Conservation (phyloP, 176 grass and related monocot species). For the Oryza nivara region DNA sequence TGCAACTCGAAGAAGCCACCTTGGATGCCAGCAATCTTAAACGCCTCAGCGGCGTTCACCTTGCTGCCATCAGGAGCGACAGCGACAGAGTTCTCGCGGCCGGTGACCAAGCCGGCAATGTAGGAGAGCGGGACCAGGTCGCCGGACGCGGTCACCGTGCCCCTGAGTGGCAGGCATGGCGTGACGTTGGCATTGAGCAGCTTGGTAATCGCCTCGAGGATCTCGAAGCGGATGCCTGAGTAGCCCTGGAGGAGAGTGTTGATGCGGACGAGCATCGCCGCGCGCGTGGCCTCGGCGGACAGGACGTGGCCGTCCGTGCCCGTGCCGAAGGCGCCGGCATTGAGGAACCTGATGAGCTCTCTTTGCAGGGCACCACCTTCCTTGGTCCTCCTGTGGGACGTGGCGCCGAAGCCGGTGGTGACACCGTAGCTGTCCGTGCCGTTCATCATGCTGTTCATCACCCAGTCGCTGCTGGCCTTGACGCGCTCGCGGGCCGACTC, state of each 20-base stretch:
- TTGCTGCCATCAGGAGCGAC: slow-evolving; percentile 45
- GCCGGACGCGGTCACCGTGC: slow-evolving; percentile 60
- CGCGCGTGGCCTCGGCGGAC: slow-evolving; percentile 41
- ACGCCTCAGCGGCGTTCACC: slow-evolving; percentile 59
- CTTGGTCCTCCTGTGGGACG: slow-evolving; percentile 59
- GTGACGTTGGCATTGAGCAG: slow-evolving; percentile 57
- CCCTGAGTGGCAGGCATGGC: slow-evolving; percentile 52
- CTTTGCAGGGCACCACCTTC: slow-evolving; percentile 58
- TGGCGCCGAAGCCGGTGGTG: slow-evolving; percentile 68
- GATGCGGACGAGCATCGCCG: slow-evolving; percentile 67
- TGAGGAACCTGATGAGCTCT: slow-evolving; percentile 70
- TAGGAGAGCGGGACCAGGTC: slow-evolving; percentile 65
- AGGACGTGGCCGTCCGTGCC: slow-evolving; percentile 39
- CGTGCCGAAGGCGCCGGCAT: slow-evolving; percentile 54
- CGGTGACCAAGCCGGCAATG: slow-evolving; percentile 54
- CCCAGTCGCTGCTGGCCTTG: slow-evolving; percentile 67
- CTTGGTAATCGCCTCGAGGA: slow-evolving; percentile 55
- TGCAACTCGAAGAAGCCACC: slow-evolving; percentile 68
- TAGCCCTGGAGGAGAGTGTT: slow-evolving; percentile 64
- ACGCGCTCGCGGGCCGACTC: slow-evolving; percentile 49
- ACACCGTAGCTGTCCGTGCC: slow-evolving; percentile 68
- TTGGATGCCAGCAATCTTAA: slow-evolving; percentile 53
- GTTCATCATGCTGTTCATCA: slow-evolving; percentile 62
- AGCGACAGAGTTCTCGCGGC: slow-evolving; percentile 50
- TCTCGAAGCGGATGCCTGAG: slow-evolving; percentile 63